Evolutionary conservation across 1,284 basidiomycete species (phyloP).

Genomic region (Microbotryum lychnidis-dioicae): DNA sequence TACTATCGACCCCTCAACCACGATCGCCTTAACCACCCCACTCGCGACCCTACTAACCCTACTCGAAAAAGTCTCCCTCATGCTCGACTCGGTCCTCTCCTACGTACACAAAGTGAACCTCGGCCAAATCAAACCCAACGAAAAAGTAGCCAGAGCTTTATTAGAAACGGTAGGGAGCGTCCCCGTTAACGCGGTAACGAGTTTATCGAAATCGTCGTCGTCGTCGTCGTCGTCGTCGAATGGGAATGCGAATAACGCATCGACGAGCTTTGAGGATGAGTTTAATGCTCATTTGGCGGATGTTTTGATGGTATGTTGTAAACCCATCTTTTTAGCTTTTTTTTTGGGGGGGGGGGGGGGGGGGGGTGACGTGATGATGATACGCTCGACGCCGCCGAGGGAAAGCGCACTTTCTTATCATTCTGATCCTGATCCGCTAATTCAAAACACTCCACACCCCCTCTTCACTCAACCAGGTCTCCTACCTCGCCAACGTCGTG

Average conservation of each 20-base stretch:
- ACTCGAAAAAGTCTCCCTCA: conserved; percentile 37
- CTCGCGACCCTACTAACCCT: conserved; percentile 37
- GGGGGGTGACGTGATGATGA: no score
- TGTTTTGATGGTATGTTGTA: conserved; percentile 47
- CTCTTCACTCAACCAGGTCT: conserved; percentile 51
- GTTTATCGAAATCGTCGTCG: neutral
- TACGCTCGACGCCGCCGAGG: no score
- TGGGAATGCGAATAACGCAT: neutral
- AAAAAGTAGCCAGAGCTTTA: conserved; percentile 81
- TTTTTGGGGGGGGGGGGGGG: neutral
- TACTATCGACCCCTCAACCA: conserved; percentile 30
- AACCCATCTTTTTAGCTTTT: neutral
- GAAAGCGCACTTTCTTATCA: no score
- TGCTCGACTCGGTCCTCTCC: conserved; percentile 69
- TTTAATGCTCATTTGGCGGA: conserved; percentile 63
- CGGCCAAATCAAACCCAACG: conserved; percentile 72
- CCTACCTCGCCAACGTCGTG: conserved; percentile 89
- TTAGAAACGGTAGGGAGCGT: conserved; percentile 70
- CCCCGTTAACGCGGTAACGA: neutral
- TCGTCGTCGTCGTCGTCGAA: no score
- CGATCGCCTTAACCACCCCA: conserved; percentile 43
- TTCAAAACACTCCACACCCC: conserved; percentile 4
- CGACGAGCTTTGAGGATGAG: conserved; percentile 43
- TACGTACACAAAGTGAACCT: conserved; percentile 79
- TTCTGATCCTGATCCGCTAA: neutral